Percentiles rank a stretch among this genome's conserved stretches.
Conservation (phyloP, 2,329 filamentous ascomycete species). For the Keithomyces neogunnii region DNA sequence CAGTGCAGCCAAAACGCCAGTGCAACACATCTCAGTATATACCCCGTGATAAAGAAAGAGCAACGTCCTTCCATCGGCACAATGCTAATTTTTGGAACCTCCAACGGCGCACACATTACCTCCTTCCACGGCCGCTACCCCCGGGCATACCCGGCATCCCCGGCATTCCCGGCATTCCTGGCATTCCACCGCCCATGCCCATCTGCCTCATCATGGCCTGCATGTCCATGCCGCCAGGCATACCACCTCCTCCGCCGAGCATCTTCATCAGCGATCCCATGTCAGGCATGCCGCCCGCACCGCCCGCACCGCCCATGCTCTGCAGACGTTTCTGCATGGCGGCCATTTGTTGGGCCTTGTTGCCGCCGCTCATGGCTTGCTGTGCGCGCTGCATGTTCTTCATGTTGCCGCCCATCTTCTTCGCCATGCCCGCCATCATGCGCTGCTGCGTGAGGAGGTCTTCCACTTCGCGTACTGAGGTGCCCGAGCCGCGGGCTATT, state of each 20-base stretch:
- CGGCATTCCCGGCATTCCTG: conserved; percentile 13
- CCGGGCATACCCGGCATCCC: conserved; percentile 20
- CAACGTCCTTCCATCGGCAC: background rate
- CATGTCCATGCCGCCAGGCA: conserved; percentile 69
- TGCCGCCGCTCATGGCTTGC: conserved; percentile 80
- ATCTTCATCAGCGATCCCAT: conserved; percentile 88
- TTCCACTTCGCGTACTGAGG: conserved; percentile 53
- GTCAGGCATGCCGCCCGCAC: conserved; percentile 64
- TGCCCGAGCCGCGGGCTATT: conserved; percentile 82
- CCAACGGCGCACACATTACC: conserved; percentile 1
- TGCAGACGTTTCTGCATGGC: conserved; percentile 95
- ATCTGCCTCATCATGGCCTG: conserved; percentile 71
- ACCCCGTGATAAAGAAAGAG: background rate
- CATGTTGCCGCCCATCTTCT: conserved; percentile 97
- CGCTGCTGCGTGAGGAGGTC: conserved; percentile 95
- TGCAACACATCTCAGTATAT: background rate
- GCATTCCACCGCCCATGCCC: conserved; percentile 45
- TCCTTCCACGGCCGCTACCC: conserved; percentile 22
- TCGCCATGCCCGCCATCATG: conserved; percentile 99
- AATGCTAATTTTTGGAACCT: background rate
- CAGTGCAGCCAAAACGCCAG: background rate
- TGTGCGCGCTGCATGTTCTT: conserved; percentile 95
- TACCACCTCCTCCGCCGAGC: conserved; percentile 57
- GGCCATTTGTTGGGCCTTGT: conserved; percentile 87
- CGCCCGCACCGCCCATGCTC: conserved; percentile 74